Percentiles rank a stretch among this genome's conserved stretches.
Conservation (phyloP, 441 rosid genomes). For the Melianthus villosus region DNA sequence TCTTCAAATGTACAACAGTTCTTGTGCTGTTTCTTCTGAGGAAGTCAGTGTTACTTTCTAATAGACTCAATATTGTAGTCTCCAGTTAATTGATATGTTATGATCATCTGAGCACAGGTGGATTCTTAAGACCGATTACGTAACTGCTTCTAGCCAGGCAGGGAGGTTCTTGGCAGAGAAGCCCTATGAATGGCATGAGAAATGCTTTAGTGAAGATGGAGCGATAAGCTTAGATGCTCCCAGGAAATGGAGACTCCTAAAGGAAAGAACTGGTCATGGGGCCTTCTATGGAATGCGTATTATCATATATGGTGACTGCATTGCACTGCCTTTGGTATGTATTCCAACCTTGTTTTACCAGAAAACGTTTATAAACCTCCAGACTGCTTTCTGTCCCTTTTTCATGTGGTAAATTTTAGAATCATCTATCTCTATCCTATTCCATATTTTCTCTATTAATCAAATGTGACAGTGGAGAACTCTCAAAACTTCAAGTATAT, state of each 20-base stretch:
- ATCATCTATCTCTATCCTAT: no score
- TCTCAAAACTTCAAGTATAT: no score
- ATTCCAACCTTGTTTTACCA: background rate
- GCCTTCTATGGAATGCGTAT: slow-evolving; percentile 69
- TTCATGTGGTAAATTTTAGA: no score
- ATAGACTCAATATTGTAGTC: no score
- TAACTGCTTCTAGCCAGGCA: slow-evolving; percentile 54
- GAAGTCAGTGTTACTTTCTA: no score
- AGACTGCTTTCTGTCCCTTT: no score
- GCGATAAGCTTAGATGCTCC: slow-evolving; percentile 70
- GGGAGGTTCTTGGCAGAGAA: slow-evolving; percentile 27
- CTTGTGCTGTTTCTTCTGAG: no score
- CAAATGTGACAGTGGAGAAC: no score
- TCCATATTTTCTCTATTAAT: no score
- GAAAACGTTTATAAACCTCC: background rate
- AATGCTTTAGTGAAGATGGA: slow-evolving; percentile 63
- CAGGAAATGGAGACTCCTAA: slow-evolving; percentile 71
- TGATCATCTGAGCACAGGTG: slow-evolving; percentile 10
- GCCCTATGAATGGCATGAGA: slow-evolving; percentile 72
- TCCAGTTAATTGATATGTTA: no score
- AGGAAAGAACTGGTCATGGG: slow-evolving; percentile 82
- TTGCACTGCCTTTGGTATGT: slow-evolving; percentile 74
- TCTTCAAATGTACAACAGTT: background rate
- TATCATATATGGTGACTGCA: slow-evolving; percentile 76
- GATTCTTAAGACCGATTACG: slow-evolving; percentile 53